Conservation (phyloP, 257 asterid species). For the Lithospermum erythrorhizon region DNA sequence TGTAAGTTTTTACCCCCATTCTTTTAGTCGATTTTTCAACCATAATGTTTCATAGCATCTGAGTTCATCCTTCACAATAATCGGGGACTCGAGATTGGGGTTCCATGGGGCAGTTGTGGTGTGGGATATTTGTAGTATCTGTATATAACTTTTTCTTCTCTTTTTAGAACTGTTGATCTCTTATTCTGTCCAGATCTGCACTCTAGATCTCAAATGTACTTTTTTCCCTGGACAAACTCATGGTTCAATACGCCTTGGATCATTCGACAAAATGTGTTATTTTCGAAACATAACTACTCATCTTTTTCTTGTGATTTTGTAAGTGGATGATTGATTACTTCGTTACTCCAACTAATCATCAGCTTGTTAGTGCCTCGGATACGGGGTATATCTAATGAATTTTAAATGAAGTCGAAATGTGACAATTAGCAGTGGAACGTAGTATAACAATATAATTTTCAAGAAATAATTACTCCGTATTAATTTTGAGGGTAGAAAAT, state of each 20-base stretch:
- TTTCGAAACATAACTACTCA: no score
- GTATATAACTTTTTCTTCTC: conserved; percentile 21
- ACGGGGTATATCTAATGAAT: no score
- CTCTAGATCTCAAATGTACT: not conserved
- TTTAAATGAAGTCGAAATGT: no score
- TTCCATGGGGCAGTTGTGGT: conserved; percentile 15
- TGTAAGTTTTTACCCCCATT: conserved; percentile 29
- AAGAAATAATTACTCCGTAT: no score
- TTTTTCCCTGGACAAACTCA: not conserved
- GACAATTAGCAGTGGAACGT: no score
- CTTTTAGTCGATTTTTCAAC: conserved; percentile 15
- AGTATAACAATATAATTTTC: no score
- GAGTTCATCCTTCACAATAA: conserved; percentile 29
- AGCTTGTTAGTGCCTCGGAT: no score
- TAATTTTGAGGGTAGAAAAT: no score
- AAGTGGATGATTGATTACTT: no score
- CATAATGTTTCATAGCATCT: conserved; percentile 9
- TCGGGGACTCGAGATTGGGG: conserved; percentile 16
- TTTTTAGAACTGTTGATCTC: conserved; percentile 6
- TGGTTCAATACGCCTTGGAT: not conserved
- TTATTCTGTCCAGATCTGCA: not conserved
- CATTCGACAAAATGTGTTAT: no score
- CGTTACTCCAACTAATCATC: no score
- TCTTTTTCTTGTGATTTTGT: no score
- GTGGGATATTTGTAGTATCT: conserved; percentile 13